Conservation (phyloP, 495 filamentous ascomycete genomes). For the Apiosordaria backusii region DNA sequence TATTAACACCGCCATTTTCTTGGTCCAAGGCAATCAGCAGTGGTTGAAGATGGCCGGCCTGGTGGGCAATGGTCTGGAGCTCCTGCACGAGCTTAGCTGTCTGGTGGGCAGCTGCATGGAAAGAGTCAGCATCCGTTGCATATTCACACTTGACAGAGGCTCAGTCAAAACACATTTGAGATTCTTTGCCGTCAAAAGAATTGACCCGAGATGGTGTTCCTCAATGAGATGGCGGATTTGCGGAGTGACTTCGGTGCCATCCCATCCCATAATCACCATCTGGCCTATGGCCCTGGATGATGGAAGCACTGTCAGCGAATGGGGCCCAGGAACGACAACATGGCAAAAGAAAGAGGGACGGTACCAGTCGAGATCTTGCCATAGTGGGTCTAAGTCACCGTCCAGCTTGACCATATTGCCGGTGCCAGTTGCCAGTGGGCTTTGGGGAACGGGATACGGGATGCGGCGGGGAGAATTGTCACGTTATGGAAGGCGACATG, state of each 20-base stretch:
- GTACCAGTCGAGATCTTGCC: constrained; percentile 65
- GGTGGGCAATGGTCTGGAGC: constrained; percentile 79
- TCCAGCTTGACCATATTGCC: constrained; percentile 42
- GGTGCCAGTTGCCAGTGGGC: background rate
- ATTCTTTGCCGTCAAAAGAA: constrained; percentile 85
- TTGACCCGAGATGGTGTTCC: constrained; percentile 71
- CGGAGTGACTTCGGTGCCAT: constrained; percentile 80
- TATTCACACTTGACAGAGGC: background rate
- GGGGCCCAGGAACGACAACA: background rate
- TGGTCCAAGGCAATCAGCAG: constrained; percentile 83
- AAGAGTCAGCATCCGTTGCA: constrained; percentile 18
- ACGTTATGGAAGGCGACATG: constrained; percentile 26
- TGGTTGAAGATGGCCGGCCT: constrained; percentile 81
- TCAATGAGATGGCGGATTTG: constrained; percentile 82
- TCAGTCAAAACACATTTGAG: constrained; percentile 62
- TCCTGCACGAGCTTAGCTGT: constrained; percentile 78
- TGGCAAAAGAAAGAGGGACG: background rate
- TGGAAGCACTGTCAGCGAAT: constrained; percentile 10
- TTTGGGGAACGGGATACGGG: constrained; percentile 7
- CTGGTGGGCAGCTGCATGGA: constrained; percentile 67
- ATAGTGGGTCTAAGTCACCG: constrained; percentile 60
- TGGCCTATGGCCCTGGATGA: constrained; percentile 66
- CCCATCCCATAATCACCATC: constrained; percentile 94
- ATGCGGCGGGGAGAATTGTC: constrained; percentile 15
- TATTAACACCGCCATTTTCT: constrained; percentile 94